Base-by-base conservation (phyloP, 2,329 filamentous ascomycete genomes). In the Celoporthe dispersa region DNA sequence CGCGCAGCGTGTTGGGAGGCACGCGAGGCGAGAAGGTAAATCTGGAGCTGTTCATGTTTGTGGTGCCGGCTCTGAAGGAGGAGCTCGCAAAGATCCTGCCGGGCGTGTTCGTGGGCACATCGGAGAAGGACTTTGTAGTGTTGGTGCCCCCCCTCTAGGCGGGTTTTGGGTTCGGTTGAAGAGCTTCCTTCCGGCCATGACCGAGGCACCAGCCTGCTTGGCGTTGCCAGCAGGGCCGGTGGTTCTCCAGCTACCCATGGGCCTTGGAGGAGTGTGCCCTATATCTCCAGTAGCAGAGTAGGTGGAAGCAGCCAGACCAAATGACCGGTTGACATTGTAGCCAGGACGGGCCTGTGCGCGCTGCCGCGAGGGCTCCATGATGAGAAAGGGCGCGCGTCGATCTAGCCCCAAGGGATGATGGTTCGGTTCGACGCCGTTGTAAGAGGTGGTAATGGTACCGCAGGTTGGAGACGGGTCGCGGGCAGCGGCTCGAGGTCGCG, bases 401-500 rank as follows among this genome's bases (percentile, higher is more conserved):
- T 61, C 63, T 68, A 70, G 6, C 53, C 41, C 48, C 57, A 11
- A 33, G n/a, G 41, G 12, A 22, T 25, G 16, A 25, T 48, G 44
- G 64, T 68, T 31, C 68, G 59, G 62, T 12, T 35, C 22, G 25
- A 39, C n/a, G 41, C 41, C 31, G 33, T 31, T 28, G 28, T 60
- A 12, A 22, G 12, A 37, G 25, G 75, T 93, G 93, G 76, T 95
- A 91, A 75, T 93, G 93, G 76, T 95, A 91, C 74, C 95, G 92
- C 8, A 89, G 75, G 33, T 95, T 94, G 75, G 94, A 89, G 72
- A 91, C 91, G 1, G 93, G 92, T 22, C 90, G 92, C n/a, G 92
- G 93, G 3, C 93, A 92, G 19, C 62, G 41, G 53, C 31, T 28
- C 28, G 64, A 57, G 22, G 59, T 70, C 70, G 67, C 70, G 68